phyloP scores from a whole-genome alignment of 305 asterid genomes.

The Ilex paraguariensis region DNA sequence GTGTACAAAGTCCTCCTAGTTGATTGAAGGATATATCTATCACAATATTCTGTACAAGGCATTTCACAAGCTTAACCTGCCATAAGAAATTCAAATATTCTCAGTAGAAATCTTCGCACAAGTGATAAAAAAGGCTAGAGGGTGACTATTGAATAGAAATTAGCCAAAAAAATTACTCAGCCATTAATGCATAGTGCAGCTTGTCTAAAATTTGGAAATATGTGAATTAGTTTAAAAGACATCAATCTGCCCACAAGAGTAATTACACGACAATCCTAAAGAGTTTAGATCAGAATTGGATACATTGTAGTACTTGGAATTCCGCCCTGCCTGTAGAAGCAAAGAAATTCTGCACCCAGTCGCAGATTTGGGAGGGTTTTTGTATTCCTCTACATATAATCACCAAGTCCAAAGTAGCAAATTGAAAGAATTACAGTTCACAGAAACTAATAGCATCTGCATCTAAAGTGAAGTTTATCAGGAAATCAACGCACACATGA shows the following conservation, averaged over 20 bases:
- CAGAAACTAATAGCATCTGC: neutral
- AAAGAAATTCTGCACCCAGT: neutral
- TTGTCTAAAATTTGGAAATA: neutral
- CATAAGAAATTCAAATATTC: slow-evolving; percentile 17
- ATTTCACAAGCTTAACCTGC: slow-evolving; percentile 96
- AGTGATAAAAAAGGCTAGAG: neutral
- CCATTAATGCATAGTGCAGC: neutral
- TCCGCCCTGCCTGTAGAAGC: too few relatives aligned
- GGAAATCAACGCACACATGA: neutral
- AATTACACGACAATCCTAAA: neutral
- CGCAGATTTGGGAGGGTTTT: neutral
- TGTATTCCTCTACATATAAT: neutral
- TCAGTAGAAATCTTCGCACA: neutral
- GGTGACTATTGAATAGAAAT: neutral
- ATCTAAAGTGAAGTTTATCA: neutral
- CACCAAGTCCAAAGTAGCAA: neutral
- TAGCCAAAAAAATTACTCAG: too few relatives aligned
- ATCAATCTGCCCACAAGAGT: neutral
- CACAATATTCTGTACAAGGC: slow-evolving; percentile 66
- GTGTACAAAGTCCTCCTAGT: slow-evolving; percentile 87
- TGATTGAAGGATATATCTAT: slow-evolving; percentile 90
- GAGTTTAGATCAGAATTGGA: neutral
- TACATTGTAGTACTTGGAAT: too few relatives aligned
- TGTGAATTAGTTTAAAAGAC: neutral
- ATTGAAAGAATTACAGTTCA: too few relatives aligned